Conservation (phyloP, 1,284 basidiomycete species). For the Tetrapyrgos nigripes region DNA sequence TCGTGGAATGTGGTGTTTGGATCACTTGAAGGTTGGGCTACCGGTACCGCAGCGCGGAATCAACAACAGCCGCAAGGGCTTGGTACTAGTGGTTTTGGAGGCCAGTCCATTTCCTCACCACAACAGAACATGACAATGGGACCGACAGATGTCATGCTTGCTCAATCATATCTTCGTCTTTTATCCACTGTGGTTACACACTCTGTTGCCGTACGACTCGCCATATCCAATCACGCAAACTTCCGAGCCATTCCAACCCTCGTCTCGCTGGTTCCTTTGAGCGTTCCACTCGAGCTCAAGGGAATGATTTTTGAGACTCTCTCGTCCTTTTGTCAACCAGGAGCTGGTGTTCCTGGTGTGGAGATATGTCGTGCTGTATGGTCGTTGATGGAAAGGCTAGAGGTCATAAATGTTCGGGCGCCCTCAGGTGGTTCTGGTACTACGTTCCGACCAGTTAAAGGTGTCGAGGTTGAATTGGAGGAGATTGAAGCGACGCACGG, state of each 20-base stretch:
- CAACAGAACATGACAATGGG: slow-evolving; percentile 59
- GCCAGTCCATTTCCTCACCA: slow-evolving; percentile 38
- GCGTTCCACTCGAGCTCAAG: slow-evolving; percentile 91
- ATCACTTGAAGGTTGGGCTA: slow-evolving; percentile 51
- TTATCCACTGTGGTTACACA: slow-evolving; percentile 81
- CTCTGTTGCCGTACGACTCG: slow-evolving; percentile 81
- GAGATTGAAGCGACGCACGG: slow-evolving; percentile 83
- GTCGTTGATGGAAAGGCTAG: slow-evolving; percentile 82
- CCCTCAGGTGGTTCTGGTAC: slow-evolving; percentile 43
- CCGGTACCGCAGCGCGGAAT: slow-evolving; percentile 35
- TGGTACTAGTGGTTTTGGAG: slow-evolving; percentile 4
- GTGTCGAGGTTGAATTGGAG: slow-evolving; percentile 84
- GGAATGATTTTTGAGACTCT: slow-evolving; percentile 87
- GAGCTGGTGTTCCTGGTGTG: slow-evolving; percentile 72
- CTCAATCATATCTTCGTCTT: slow-evolving; percentile 83
- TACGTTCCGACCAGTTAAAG: slow-evolving; percentile 62
- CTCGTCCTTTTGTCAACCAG: slow-evolving; percentile 84
- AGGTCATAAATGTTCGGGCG: slow-evolving; percentile 80
- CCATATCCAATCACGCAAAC: slow-evolving; percentile 80
- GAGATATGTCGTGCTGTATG: slow-evolving; percentile 86
- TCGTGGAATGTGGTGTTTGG: slow-evolving; percentile 54
- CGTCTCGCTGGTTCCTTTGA: slow-evolving; percentile 79
- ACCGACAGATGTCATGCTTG: slow-evolving; percentile 79
- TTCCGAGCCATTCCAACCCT: slow-evolving; percentile 83
- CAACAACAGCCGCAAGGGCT: slow-evolving; percentile 10